Evolutionary conservation across 441 rosid species (phyloP).

Genomic region (Arabidopsis lyrata): DNA sequence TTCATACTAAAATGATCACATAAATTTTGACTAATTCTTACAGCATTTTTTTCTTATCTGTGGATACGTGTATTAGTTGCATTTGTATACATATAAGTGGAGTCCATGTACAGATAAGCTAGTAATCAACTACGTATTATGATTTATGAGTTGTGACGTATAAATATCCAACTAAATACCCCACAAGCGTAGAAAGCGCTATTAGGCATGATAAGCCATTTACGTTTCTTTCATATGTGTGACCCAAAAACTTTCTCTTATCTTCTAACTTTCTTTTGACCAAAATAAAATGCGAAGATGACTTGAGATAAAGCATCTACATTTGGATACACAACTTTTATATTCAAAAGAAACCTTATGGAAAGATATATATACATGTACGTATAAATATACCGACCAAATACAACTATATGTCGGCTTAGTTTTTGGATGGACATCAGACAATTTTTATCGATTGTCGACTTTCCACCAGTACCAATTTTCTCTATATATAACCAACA

Average conservation of each 20-base stretch:
- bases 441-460: not conserved
- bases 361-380: conserved; percentile 5
- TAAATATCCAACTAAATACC: conserved; percentile 16
- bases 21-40: too few relatives aligned
- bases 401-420: conserved; percentile 17
- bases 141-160: conserved; percentile 15
- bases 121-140: not conserved
- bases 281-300: conserved; percentile 22
- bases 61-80: not conserved
- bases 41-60: too few relatives aligned
- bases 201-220: conserved; percentile 25
- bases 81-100: not conserved
- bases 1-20: too few relatives aligned
- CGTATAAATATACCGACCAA: not conserved
- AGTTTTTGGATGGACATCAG: not conserved
- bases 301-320: conserved; percentile 15
- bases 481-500: not conserved
- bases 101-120: conserved; percentile 21
- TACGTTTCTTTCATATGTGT: conserved; percentile 37
- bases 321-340: not conserved
- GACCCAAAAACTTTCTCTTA: conserved; percentile 35
- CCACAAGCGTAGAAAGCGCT: conserved; percentile 28
- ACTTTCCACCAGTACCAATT: not conserved
- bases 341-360: conserved; percentile 1
- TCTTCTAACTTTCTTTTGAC: conserved; percentile 31